Conservation (phyloP, 768 basidiomycete genomes). For the Pulveroboletus frians region DNA sequence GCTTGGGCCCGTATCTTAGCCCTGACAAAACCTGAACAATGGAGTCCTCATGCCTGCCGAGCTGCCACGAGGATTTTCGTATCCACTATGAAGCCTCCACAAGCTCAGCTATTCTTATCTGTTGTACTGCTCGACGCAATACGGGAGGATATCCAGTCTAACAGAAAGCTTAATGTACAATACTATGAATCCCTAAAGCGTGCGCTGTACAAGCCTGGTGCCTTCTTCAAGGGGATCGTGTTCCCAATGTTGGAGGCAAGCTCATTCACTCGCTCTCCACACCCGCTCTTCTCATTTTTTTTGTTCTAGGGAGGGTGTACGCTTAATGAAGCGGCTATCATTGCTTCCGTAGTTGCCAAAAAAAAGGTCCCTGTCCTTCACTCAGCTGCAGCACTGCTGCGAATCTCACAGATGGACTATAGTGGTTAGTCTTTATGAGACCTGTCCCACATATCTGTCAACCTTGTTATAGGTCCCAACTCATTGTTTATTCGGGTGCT, state of each 20-base stretch:
- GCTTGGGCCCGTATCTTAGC: conserved; percentile 96
- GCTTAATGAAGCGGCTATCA: conserved; percentile 89
- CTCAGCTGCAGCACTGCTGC: conserved; percentile 89
- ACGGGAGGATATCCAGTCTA: conserved; percentile 78
- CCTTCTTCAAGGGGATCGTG: conserved; percentile 97
- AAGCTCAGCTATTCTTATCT: conserved; percentile 88
- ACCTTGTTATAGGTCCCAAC: conserved; percentile 59
- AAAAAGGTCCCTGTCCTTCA: conserved; percentile 95
- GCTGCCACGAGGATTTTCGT: conserved; percentile 95
- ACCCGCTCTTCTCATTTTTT: conserved; percentile 17
- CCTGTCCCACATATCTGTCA: neutral
- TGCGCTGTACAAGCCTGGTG: conserved; percentile 91
- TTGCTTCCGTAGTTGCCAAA: conserved; percentile 85
- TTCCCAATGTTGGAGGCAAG: conserved; percentile 92
- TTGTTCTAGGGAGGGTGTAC: conserved; percentile 67
- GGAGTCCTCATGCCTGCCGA: conserved; percentile 93
- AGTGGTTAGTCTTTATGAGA: conserved; percentile 48
- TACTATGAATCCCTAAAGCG: conserved; percentile 92
- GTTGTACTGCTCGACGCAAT: conserved; percentile 89
- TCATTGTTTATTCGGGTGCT: conserved; percentile 96
- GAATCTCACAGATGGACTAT: conserved; percentile 96
- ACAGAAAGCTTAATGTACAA: conserved; percentile 89
- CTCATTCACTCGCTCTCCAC: conserved; percentile 19
- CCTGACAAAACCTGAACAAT: conserved; percentile 85
- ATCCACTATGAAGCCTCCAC: conserved; percentile 92